Base-by-base conservation (phyloP, 768 basidiomycete species). In the Suillus weaverae region DNA sequence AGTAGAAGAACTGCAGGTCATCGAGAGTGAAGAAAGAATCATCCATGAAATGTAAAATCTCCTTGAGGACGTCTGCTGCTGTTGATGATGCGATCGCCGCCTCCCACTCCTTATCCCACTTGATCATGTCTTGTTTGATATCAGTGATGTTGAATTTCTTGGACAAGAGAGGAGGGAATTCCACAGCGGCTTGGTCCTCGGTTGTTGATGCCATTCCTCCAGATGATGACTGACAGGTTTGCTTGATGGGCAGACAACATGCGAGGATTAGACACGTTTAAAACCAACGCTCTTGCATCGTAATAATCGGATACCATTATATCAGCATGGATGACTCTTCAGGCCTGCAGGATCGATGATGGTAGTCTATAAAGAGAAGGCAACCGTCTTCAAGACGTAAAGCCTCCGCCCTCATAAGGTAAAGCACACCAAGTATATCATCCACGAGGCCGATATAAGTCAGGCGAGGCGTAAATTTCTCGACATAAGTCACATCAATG, bases 31-130 rank as follows among this genome's bases (percentile, higher is more conserved):
- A 5, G 32, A 5, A 5, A 46, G n/a, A 44, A 53, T 16, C 32
- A n/a, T 36, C 50, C 50, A 62, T 38, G 14, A 60, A 16, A 22
- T 8, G 11, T n/a, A 48, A 61, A 14, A 70, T 60, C 18, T 26
- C 41, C 44, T 64, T 46, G 60, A 66, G 64, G 30, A 66, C 65
- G 44, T 69, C 61, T n/a, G 57, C 62, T 18, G 68, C 57, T 14
- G 57, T 64, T 30, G 55, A 59, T 22, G 66, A 63, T 5, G 44
- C 50, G 4, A 67, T 56, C 35, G 50, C 64, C 38, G 67, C 66
- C 44, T 71, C 68, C 68, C 70, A 72, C 33, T 70, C 68, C 36
- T 69, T 67, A 62, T 70, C 65, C 70, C 70, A 71, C 22, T 61
- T 65, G 30, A 57, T 36, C 18, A 39, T 56, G 39, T 70, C 64